Base-by-base conservation (phyloP, 2,329 filamentous ascomycete species). In the Aspergillus aculeatus region DNA sequence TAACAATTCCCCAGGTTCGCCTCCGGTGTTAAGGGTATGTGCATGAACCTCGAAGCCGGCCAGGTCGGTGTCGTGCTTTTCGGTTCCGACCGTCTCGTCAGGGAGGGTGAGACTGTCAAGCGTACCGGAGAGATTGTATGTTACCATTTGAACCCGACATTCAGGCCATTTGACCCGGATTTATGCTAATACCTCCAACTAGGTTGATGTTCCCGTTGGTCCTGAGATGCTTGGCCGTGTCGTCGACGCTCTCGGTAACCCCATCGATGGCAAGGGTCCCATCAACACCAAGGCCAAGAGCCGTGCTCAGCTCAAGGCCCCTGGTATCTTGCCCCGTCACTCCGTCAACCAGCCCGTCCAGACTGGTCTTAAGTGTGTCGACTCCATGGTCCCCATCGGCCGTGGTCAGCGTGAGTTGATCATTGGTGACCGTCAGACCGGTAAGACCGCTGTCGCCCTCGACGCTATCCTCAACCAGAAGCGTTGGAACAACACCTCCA, bases 361-460 rank as follows among this genome's bases (percentile, higher is more conserved):
- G 89, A 99, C 95, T 79, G 95, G 95, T 86, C 89, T 98, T 74
- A 99, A 99, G 88, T 96, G 92, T 73, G 86, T 99, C 84, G 95
- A 99, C 80, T 93, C 95, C 83, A 98, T 99, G 95, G 95, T 99
- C 73, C 95, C 95, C 75, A 97, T 99, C 75, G 95, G 95, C 80
- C 95, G 95, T 94, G 95, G 95, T 78, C 95, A 99, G 87, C 95
- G 95, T 94, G 95, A 99, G 86, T 85, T 99, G 87, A 98, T 99
- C 82, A 99, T 99, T 82, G 95, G 95, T 86, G 95, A 99, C 80
- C 95, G 95, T 92, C 95, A 99, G 84, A 99, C 95, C 74, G 95
- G 95, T 82, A 99, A 99, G 90, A 99, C 95, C 78, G 95, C 95
- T 75, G 94, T 99, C 78, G 94, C 90, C 75, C 91, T 99, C 65